phyloP scores from a whole-genome alignment of 2,329 filamentous ascomycete species.

The Ampelomyces quisqualis region DNA sequence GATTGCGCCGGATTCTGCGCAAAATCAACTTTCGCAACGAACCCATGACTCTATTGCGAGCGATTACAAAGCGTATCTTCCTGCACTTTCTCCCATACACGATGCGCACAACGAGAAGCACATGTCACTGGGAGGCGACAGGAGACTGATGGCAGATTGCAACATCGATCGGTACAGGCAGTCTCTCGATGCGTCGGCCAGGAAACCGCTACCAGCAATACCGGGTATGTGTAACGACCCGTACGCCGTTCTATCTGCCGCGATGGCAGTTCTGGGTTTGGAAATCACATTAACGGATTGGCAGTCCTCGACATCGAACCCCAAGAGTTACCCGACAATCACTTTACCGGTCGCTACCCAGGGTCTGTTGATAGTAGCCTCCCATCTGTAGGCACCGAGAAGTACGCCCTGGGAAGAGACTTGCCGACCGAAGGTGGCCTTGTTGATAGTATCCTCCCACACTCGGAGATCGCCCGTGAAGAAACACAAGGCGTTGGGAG shows the following conservation, averaged over 20 bases:
- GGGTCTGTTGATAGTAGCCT: conserved; percentile 6
- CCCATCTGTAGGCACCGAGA: conserved; percentile 4
- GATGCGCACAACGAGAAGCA: conserved; percentile 14
- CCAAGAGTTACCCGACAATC: no score
- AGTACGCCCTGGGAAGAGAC: conserved; percentile 8
- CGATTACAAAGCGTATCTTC: conserved; percentile 24
- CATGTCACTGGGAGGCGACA: conserved; percentile 24
- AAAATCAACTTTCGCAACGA: conserved; percentile 4
- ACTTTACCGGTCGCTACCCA: no score
- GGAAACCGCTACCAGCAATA: conserved; percentile 7
- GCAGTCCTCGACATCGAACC: conserved; percentile 5
- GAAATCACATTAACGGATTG: neutral
- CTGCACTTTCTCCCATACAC: conserved; percentile 14
- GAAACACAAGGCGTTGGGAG: conserved; percentile 3
- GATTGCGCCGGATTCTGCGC: conserved; percentile 1
- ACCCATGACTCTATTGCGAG: conserved; percentile 20
- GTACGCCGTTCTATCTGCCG: neutral
- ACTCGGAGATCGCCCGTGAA: conserved; percentile 5
- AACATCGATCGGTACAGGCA: conserved; percentile 24
- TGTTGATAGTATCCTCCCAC: conserved; percentile 11
- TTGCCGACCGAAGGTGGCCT: conserved; percentile 10
- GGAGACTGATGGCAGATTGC: conserved; percentile 28
- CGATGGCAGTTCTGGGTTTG: neutral
- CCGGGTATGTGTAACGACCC: conserved; percentile 9
- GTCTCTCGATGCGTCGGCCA: conserved; percentile 6